Percentiles rank a stretch among this genome's conserved stretches.
Evolutionary conservation across 495 filamentous ascomycete genomes (phyloP).

Genomic region (Podospora australis): DNA sequence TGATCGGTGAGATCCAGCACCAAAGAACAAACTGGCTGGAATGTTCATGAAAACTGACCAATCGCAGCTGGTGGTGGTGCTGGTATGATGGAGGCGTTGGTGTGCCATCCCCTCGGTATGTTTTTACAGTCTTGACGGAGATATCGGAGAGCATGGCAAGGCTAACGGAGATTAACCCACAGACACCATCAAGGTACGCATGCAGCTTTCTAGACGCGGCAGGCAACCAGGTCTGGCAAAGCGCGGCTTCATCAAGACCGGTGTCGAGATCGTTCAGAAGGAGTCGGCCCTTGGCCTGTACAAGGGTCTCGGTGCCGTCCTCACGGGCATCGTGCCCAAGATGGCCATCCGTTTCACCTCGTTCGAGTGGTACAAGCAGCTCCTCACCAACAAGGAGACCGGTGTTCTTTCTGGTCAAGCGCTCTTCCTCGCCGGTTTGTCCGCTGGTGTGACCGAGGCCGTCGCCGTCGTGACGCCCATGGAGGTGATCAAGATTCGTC

Average conservation of each 20-base stretch:
- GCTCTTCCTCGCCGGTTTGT: slow-evolving; percentile 86
- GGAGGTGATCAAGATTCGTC: slow-evolving; percentile 97
- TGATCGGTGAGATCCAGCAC: slow-evolving; percentile 64
- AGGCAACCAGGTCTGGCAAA: slow-evolving; percentile 69
- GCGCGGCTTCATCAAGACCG: slow-evolving; percentile 83
- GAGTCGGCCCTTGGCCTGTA: slow-evolving; percentile 92
- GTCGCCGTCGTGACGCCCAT: slow-evolving; percentile 95
- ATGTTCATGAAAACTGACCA: slow-evolving; percentile 11
- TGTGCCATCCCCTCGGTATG: slow-evolving; percentile 89
- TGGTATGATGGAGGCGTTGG: slow-evolving; percentile 98
- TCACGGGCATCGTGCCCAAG: slow-evolving; percentile 96
- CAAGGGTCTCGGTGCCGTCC: slow-evolving; percentile 79
- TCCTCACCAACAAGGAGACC: slow-evolving; percentile 59
- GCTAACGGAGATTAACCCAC: not conserved
- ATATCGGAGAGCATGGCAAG: not conserved
- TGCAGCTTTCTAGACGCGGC: slow-evolving; percentile 91
- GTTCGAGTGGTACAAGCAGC: slow-evolving; percentile 89
- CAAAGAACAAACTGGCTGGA: not conserved
- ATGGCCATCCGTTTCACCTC: slow-evolving; percentile 99
- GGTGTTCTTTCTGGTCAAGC: slow-evolving; percentile 62
- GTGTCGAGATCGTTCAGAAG: slow-evolving; percentile 75
- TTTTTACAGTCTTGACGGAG: slow-evolving; percentile 3
- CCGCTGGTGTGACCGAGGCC: slow-evolving; percentile 91
- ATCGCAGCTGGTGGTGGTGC: slow-evolving; percentile 85
- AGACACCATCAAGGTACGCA: slow-evolving; percentile 98